Conservation (phyloP, 73 alveolate species). For the Tetrahymena malaccensis region DNA sequence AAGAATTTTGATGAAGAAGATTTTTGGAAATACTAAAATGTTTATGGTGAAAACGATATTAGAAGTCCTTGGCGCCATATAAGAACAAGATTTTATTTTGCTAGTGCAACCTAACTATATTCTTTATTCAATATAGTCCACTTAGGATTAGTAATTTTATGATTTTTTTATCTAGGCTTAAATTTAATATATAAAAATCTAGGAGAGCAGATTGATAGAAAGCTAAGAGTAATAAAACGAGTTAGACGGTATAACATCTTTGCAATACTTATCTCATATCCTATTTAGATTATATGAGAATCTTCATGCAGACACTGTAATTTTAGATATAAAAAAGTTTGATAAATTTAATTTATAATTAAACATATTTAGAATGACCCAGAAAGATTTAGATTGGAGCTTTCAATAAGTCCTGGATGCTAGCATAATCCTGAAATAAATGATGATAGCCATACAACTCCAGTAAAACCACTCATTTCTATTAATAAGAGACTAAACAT, state of each 20-base stretch:
- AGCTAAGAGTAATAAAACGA: conserved; percentile 6
- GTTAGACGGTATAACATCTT: conserved; percentile 15
- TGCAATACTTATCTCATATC: conserved; percentile 29
- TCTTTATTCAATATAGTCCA: conserved; percentile 62
- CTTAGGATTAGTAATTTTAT: conserved; percentile 44
- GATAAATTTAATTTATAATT: not conserved
- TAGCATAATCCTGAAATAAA: not conserved
- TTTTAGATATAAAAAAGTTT: not conserved
- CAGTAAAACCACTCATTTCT: not conserved
- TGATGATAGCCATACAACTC: not conserved
- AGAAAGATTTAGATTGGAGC: conserved; percentile 36
- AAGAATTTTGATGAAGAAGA: conserved; percentile 49
- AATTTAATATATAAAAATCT: not conserved
- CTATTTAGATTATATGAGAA: conserved; percentile 37
- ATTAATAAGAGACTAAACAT: not conserved
- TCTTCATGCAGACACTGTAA: conserved; percentile 10
- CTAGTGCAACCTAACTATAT: conserved; percentile 85
- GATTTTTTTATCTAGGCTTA: too few species aligned
- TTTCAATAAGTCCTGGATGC: conserved; percentile 26
- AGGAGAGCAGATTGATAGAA: conserved; percentile 11
- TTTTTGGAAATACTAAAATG: conserved; percentile 59
- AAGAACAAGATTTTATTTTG: conserved; percentile 82
- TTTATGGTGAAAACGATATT: conserved; percentile 67
- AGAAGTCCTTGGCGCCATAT: conserved; percentile 86
- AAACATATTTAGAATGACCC: conserved; percentile 9